Percentiles rank a stretch among this genome's conserved stretches.
Conservation (phyloP, 2,329 filamentous ascomycete species). For the Aspergillus amoenus region DNA sequence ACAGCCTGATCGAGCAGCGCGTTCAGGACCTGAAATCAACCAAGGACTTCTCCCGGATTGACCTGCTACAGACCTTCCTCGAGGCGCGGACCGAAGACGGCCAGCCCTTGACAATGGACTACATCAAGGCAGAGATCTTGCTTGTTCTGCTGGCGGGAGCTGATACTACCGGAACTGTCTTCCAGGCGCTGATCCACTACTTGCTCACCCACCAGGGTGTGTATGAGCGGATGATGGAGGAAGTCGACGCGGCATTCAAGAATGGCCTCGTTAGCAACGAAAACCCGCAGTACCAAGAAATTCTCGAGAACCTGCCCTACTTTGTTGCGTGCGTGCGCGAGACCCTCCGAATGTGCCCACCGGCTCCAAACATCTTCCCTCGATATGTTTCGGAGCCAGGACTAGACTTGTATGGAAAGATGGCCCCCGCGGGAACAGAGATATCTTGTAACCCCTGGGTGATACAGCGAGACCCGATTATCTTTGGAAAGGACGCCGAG, state of each 20-base stretch:
- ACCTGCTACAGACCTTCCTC: conserved; percentile 54
- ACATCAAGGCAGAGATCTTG: conserved; percentile 55
- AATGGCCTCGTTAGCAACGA: conserved; percentile 29
- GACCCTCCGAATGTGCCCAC: conserved; percentile 51
- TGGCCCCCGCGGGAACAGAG: conserved; percentile 44
- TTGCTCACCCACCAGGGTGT: conserved; percentile 40
- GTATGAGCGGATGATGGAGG: conserved; percentile 49
- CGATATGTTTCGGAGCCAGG: conserved; percentile 42
- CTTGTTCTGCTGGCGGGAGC: conserved; percentile 54
- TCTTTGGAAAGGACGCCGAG: conserved; percentile 45
- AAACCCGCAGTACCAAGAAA: conserved; percentile 45
- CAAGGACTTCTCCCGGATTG: conserved; percentile 46
- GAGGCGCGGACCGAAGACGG: conserved; percentile 48
- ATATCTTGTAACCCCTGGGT: conserved; percentile 50
- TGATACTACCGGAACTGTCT: conserved; percentile 54
- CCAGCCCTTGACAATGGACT: conserved; percentile 49
- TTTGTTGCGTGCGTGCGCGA: conserved; percentile 54
- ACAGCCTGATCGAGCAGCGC: conserved; percentile 52
- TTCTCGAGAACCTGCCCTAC: conserved; percentile 45
- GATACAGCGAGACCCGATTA: conserved; percentile 44
- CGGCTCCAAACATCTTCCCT: conserved; percentile 53
- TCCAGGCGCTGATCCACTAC: conserved; percentile 49
- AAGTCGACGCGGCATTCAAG: conserved; percentile 44
- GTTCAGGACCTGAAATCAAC: conserved; percentile 49
- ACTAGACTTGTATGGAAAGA: conserved; percentile 40